Conservation (phyloP, 768 basidiomycete species). For the Lentinus tigrinus region DNA sequence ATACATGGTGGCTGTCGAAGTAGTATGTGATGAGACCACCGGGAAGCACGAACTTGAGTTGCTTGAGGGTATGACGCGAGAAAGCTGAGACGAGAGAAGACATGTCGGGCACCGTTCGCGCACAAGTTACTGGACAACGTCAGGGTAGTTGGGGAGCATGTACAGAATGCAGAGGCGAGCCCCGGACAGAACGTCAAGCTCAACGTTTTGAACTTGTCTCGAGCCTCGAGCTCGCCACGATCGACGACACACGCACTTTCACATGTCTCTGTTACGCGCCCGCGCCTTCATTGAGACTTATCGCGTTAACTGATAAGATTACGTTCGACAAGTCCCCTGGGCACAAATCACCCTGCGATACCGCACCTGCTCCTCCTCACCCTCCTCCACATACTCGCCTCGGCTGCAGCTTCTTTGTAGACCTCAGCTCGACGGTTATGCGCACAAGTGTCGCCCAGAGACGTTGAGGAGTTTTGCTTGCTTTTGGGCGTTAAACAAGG, state of each 20-base stretch:
- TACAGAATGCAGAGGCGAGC: background rate
- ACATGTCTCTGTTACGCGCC: background rate
- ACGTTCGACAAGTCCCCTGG: background rate
- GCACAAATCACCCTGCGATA: background rate
- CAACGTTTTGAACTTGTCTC: too few relatives aligned
- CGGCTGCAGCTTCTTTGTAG: too few relatives aligned
- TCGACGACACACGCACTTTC: background rate
- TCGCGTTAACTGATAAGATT: background rate
- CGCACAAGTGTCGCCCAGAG: background rate
- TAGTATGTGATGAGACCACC: constrained; percentile 63
- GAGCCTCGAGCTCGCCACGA: background rate
- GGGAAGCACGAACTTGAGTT: constrained; percentile 77
- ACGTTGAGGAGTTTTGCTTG: background rate
- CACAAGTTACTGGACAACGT: background rate
- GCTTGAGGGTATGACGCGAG: constrained; percentile 55
- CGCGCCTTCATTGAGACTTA: background rate
- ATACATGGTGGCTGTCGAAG: constrained; percentile 52
- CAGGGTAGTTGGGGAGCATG: background rate
- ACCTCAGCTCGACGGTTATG: background rate
- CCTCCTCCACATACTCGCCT: too few relatives aligned
- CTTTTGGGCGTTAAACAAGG: background rate
- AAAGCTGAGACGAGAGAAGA: constrained; percentile 28
- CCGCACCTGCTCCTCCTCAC: background rate
- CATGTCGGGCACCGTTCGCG: constrained; percentile 6
- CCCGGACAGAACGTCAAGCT: too few relatives aligned